phyloP scores from a whole-genome alignment of 345 rosid species.

The Pelargonium nanum region DNA sequence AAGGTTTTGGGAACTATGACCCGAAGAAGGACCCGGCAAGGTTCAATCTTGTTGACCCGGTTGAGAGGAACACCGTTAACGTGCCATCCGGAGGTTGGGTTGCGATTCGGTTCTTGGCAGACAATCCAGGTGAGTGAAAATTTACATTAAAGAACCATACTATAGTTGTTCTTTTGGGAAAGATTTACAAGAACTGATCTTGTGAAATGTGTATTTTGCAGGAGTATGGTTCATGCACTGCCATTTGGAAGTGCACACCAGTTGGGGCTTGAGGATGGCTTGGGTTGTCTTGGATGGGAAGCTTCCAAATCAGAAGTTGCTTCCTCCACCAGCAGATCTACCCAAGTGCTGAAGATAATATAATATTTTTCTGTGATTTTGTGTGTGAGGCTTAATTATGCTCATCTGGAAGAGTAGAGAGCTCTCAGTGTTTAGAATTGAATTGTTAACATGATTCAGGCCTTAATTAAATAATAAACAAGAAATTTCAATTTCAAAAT shows the following conservation, averaged over 20 bases:
- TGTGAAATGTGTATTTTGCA: neutral
- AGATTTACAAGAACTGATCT: too few relatives aligned
- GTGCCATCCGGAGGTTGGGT: slow-evolving; percentile 8
- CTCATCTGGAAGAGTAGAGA: neutral
- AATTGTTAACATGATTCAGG: too few relatives aligned
- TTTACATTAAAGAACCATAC: neutral
- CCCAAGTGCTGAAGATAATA: neutral
- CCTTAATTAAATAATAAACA: too few relatives aligned
- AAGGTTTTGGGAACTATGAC: slow-evolving; percentile 6
- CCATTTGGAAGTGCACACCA: slow-evolving; percentile 2
- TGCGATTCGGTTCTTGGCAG: slow-evolving; percentile 4
- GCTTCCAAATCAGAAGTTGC: neutral
- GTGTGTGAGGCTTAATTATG: neutral
- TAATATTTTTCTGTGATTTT: too few relatives aligned
- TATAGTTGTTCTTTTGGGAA: neutral
- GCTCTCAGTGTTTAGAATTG: neutral
- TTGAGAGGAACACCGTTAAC: slow-evolving; percentile 3
- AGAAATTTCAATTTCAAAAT: neutral
- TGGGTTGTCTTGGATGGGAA: slow-evolving; percentile 6
- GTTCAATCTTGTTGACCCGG: slow-evolving; percentile 7
- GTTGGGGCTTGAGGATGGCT: slow-evolving; percentile 2
- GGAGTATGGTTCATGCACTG: slow-evolving; percentile 9
- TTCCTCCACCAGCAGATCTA: slow-evolving; percentile 2
- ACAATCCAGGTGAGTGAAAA: slow-evolving; percentile 6
- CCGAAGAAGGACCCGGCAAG: neutral